Percentiles rank a stretch among this genome's conserved stretches.
phyloP scores from a whole-genome alignment of 2,329 filamentous ascomycete genomes.

The Periconia sp. region DNA sequence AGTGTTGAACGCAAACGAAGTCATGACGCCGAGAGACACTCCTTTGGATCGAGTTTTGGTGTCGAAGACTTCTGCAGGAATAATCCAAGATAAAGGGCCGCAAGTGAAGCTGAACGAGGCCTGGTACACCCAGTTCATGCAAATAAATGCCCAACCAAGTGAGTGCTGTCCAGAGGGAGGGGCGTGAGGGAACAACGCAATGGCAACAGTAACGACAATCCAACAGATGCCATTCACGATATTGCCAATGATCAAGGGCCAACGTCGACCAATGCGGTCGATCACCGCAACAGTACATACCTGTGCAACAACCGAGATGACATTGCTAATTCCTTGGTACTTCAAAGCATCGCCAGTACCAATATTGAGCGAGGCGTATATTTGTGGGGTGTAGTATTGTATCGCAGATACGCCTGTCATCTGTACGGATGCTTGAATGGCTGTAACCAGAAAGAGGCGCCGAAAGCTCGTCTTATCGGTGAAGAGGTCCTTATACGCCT shows the following conservation, averaged over 20 bases:
- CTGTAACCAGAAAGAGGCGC: constrained; percentile 71
- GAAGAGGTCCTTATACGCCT: constrained; percentile 74
- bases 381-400: constrained; percentile 74
- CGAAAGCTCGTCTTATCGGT: constrained; percentile 70
- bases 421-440: constrained; percentile 73
- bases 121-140: constrained; percentile 80
- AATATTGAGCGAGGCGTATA: constrained; percentile 75
- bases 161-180: constrained; percentile 62
- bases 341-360: constrained; percentile 67
- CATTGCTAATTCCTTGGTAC: constrained; percentile 76
- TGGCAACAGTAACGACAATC: constrained; percentile 73
- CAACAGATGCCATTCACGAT: no score
- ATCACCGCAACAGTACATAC: constrained; percentile 71
- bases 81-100: constrained; percentile 70
- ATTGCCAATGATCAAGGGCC: constrained; percentile 75
- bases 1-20: constrained; percentile 76
- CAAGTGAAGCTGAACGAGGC: constrained; percentile 75
- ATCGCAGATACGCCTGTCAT: constrained; percentile 72
- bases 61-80: constrained; percentile 77
- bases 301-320: constrained; percentile 73
- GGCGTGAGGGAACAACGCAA: constrained; percentile 64
- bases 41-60: constrained; percentile 76
- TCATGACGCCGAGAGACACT: constrained; percentile 76
- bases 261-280: constrained; percentile 73
- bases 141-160: constrained; percentile 74